A percentile compares a stretch with the other conserved stretches of the same genome.
These are phyloP conservation scores for Lactarius quietus DNA, from an alignment of 768 basidiomycete species.

Conservation along the genomic window DNA sequence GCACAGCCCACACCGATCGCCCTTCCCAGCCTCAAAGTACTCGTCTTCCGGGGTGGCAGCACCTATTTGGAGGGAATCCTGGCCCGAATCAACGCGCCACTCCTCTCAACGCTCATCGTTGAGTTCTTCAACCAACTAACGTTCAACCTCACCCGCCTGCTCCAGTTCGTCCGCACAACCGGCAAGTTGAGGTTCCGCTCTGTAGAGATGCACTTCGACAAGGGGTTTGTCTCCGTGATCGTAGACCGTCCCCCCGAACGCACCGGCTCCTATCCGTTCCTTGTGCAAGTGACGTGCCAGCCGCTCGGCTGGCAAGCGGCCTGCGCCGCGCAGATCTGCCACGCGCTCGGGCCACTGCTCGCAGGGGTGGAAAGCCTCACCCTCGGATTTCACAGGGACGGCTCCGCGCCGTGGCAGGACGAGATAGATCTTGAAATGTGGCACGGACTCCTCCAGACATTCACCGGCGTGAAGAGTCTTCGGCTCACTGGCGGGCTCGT, in stretches of 20 bases:
- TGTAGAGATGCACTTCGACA: neutral
- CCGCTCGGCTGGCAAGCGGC: neutral
- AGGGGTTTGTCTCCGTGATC: neutral
- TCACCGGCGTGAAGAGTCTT: neutral
- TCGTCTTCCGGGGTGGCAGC: neutral
- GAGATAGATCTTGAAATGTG: conserved; percentile 1
- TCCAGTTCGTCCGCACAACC: neutral
- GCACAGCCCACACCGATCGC: neutral
- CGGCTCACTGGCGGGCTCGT: neutral
- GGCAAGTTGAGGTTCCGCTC: neutral
- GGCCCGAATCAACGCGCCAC: neutral
- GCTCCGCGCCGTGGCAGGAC: neutral
- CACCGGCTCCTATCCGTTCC: neutral
- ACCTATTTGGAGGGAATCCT: conserved; percentile 1
- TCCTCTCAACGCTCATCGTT: neutral
- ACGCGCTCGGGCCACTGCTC: neutral
- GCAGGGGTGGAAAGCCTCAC: neutral
- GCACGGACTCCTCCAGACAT: neutral
- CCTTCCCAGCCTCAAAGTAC: neutral
- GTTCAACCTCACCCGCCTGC: neutral
- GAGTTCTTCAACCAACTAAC: neutral
- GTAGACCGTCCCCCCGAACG: too few species aligned
- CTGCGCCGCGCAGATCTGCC: conserved; percentile 3
- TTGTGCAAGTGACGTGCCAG: neutral
- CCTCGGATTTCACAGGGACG: conserved; percentile 3